Conservation (phyloP, 306 rosid genomes). For the Trifolium fragiferum region DNA sequence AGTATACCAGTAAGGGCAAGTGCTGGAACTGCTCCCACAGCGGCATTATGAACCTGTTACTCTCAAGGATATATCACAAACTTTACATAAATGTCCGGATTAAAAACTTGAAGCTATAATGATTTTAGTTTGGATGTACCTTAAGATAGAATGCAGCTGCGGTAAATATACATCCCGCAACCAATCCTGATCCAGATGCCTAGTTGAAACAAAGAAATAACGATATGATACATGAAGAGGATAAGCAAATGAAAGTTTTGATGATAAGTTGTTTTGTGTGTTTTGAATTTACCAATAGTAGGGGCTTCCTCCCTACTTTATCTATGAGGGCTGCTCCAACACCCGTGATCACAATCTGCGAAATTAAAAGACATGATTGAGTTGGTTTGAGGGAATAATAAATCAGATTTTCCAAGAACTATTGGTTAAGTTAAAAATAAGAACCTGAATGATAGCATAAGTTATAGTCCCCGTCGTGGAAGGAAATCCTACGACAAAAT, state of each 20-base stretch:
- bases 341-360: conserved; percentile 69
- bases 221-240: conserved; percentile 29
- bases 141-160: conserved; percentile 81
- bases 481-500: conserved; percentile 67
- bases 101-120: conserved; percentile 16
- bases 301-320: conserved; percentile 84
- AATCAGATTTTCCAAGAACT: not conserved
- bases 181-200: conserved; percentile 79
- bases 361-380: conserved; percentile 26
- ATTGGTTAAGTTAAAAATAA: conserved; percentile 23
- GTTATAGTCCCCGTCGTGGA: conserved; percentile 58
- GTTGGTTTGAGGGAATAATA: conserved; percentile 5
- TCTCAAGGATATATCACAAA: conserved; percentile 22
- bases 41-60: conserved; percentile 62
- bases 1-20: conserved; percentile 76
- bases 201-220: conserved; percentile 47
- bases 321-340: conserved; percentile 69
- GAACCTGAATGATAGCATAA: conserved; percentile 82
- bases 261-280: not conserved
- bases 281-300: conserved; percentile 61
- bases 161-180: conserved; percentile 59
- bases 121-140: conserved; percentile 49
- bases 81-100: conserved; percentile 22
- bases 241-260: conserved; percentile 21
- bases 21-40: conserved; percentile 56